phyloP scores from a whole-genome alignment of 345 rosid species.

The Syzygium jambos region DNA sequence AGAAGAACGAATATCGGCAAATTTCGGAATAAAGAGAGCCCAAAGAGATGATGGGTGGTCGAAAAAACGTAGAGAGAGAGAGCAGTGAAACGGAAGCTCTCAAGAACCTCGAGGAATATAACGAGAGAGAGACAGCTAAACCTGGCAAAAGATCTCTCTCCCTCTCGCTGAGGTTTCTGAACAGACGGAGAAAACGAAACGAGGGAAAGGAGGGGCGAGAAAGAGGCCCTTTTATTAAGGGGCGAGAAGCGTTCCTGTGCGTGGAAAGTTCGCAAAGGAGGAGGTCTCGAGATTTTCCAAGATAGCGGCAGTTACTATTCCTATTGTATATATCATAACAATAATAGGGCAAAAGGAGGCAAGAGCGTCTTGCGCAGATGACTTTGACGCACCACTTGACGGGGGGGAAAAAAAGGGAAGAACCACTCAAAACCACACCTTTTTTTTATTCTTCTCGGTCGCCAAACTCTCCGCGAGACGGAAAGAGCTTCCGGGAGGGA shows the following conservation, averaged over 20 bases:
- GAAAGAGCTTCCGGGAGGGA: not conserved
- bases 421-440: no score
- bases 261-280: not conserved
- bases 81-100: not conserved
- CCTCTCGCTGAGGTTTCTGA: not conserved
- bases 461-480: not conserved
- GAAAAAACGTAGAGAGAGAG: not conserved
- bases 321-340: not conserved
- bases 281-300: not conserved
- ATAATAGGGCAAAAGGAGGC: not conserved
- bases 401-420: not conserved
- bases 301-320: not conserved
- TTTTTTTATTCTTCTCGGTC: not conserved
- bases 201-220: not conserved
- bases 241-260: not conserved
- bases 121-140: not conserved
- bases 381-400: not conserved
- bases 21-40: not conserved
- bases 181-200: not conserved
- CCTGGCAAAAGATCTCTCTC: not conserved
- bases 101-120: not conserved
- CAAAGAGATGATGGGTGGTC: not conserved
- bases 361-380: not conserved
- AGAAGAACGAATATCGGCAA: not conserved
- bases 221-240: not conserved